Evolutionary conservation across 371 early-diverging fungal genomes (phyloP).

Genomic region (Haplosporangium sp.): DNA sequence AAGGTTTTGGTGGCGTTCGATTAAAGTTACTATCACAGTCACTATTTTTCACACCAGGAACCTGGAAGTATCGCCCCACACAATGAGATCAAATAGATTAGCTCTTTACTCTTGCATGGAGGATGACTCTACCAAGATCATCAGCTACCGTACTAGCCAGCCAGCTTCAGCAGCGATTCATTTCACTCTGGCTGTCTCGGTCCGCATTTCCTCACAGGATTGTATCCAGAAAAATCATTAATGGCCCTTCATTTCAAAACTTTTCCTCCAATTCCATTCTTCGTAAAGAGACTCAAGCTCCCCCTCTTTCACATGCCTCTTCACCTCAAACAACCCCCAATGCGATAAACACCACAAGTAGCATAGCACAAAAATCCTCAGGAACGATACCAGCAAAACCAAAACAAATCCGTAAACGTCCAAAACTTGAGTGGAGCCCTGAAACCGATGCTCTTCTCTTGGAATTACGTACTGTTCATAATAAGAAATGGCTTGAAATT

Average conservation of each 20-base stretch:
- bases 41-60: background rate
- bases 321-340: background rate
- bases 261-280: background rate
- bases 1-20: background rate
- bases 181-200: slow-evolving; percentile 13
- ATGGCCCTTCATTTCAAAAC: background rate
- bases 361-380: background rate
- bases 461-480: slow-evolving; percentile 13
- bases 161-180: slow-evolving; percentile 17
- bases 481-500: slow-evolving; percentile 44
- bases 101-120: background rate
- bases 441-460: slow-evolving; percentile 28
- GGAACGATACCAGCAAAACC: background rate
- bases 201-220: background rate
- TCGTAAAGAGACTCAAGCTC: background rate
- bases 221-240: background rate
- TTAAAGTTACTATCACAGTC: background rate
- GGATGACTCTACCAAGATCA: background rate
- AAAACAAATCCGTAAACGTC: slow-evolving; percentile 16
- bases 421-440: slow-evolving; percentile 22
- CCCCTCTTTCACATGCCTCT: background rate
- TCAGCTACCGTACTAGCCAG: background rate
- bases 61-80: too few species aligned
- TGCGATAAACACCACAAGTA: background rate
- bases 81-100: too few species aligned